phyloP scores from a whole-genome alignment of 2,329 filamentous ascomycete species.

The Trichoderma atrobrunneum region DNA sequence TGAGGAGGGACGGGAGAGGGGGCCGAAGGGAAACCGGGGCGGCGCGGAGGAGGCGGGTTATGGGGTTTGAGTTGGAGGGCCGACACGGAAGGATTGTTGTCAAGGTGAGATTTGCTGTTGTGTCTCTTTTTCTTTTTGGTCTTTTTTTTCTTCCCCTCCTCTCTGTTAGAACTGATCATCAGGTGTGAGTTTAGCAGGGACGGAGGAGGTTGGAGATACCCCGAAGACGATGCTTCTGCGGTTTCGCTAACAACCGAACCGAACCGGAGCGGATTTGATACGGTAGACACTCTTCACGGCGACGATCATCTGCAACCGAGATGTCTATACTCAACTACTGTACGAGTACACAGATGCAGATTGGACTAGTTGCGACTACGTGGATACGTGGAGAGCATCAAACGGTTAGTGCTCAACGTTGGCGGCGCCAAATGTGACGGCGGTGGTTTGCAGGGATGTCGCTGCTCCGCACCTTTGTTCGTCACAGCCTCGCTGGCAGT shows the following conservation, averaged over 20 bases:
- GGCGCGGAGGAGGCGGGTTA: background rate
- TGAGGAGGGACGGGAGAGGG: background rate
- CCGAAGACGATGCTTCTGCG: background rate
- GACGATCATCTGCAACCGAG: background rate
- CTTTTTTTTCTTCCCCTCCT: background rate
- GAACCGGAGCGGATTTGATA: background rate
- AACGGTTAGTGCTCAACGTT: background rate
- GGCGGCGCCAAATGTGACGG: slow-evolving; percentile 7
- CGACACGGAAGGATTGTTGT: background rate
- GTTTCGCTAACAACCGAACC: background rate
- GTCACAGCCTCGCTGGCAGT: background rate
- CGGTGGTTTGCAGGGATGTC: slow-evolving; percentile 1
- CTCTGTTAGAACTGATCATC: background rate
- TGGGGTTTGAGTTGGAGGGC: background rate
- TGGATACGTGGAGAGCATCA: background rate
- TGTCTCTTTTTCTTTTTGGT: background rate
- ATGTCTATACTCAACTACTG: background rate
- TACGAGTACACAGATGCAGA: background rate
- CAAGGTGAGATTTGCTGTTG: background rate
- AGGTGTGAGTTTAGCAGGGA: background rate
- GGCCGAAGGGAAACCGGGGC: background rate
- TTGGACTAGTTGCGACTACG: background rate
- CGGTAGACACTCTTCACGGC: background rate
- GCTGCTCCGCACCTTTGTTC: background rate
- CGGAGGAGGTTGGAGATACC: background rate